A percentile compares a stretch with the other conserved stretches of the same genome.
These are phyloP conservation scores for Monosporascus sp. DNA, from an alignment of 2,329 filamentous ascomycete genomes.

Conservation along the genomic window DNA sequence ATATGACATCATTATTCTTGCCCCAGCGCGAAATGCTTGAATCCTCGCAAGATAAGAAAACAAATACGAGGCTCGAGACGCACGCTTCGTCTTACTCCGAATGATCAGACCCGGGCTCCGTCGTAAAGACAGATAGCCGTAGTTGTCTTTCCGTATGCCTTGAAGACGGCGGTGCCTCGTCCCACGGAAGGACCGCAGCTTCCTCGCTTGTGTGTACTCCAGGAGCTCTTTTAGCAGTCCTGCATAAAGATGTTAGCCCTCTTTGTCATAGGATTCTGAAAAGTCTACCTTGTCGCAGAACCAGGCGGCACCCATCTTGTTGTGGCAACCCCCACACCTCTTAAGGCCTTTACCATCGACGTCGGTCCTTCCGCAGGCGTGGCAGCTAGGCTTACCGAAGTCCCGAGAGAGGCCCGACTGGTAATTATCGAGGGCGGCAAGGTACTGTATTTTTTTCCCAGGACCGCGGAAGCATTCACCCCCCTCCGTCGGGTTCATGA, in stretches of 20 bases:
- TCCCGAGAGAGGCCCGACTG: conserved; percentile 11
- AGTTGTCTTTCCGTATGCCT: neutral
- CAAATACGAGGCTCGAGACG: neutral
- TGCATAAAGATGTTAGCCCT: neutral
- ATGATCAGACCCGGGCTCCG: neutral
- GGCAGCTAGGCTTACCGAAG: conserved; percentile 17
- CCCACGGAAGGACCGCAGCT: neutral
- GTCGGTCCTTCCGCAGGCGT: conserved; percentile 14
- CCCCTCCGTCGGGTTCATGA: neutral
- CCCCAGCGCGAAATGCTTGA: too few species aligned
- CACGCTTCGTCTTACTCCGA: neutral
- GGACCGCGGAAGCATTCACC: conserved; percentile 13
- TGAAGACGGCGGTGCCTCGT: neutral
- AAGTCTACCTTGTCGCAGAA: conserved; percentile 13
- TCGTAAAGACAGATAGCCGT: neutral
- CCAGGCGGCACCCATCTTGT: conserved; percentile 2
- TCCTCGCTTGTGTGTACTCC: conserved; percentile 5
- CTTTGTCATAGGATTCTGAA: neutral
- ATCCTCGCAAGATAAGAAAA: neutral
- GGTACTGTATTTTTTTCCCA: conserved; percentile 12
- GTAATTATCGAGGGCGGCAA: conserved; percentile 17
- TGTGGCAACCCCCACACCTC: conserved; percentile 9
- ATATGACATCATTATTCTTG: too few species aligned
- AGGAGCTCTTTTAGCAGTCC: conserved; percentile 12
- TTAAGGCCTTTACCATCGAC: conserved; percentile 6